Conservation (phyloP, 2,329 filamentous ascomycete genomes). For the Chaetomium sp. region DNA sequence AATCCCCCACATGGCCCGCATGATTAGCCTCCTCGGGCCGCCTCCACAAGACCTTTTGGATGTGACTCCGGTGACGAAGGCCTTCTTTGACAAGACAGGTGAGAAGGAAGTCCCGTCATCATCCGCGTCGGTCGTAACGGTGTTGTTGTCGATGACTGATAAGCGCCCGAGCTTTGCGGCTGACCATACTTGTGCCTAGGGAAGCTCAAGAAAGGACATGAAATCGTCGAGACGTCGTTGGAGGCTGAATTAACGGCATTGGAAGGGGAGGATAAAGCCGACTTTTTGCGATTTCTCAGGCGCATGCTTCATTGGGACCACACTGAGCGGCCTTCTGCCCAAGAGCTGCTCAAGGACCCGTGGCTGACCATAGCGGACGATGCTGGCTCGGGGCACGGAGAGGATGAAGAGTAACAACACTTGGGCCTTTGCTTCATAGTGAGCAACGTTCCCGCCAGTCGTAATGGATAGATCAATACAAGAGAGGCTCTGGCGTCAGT, state of each 20-base stretch:
- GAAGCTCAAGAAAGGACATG: too few species aligned
- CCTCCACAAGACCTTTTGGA: slow-evolving; percentile 20
- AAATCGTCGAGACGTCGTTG: not conserved
- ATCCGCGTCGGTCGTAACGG: too few species aligned
- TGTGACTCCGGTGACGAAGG: not conserved
- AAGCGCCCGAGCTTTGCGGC: too few species aligned
- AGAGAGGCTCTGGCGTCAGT: too few species aligned
- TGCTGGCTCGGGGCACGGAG: slow-evolving; percentile 53
- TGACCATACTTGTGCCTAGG: too few species aligned
- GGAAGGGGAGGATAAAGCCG: not conserved
- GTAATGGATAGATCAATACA: too few species aligned
- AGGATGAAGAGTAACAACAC: not conserved
- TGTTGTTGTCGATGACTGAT: too few species aligned
- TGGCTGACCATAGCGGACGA: slow-evolving; percentile 43
- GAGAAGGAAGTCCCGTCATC: too few species aligned
- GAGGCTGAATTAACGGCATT: not conserved
- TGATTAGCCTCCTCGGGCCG: slow-evolving; percentile 20
- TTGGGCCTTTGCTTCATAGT: too few species aligned
- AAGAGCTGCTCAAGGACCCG: slow-evolving; percentile 19
- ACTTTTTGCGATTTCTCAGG: not conserved
- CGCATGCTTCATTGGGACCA: slow-evolving; percentile 15
- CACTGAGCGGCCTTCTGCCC: slow-evolving; percentile 15
- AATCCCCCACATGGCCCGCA: slow-evolving; percentile 20
- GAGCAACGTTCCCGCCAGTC: too few species aligned
- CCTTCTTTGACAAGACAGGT: slow-evolving; percentile 18